Base-by-base conservation (phyloP, 106 monocot genomes). In the Acorus calamus region DNA sequence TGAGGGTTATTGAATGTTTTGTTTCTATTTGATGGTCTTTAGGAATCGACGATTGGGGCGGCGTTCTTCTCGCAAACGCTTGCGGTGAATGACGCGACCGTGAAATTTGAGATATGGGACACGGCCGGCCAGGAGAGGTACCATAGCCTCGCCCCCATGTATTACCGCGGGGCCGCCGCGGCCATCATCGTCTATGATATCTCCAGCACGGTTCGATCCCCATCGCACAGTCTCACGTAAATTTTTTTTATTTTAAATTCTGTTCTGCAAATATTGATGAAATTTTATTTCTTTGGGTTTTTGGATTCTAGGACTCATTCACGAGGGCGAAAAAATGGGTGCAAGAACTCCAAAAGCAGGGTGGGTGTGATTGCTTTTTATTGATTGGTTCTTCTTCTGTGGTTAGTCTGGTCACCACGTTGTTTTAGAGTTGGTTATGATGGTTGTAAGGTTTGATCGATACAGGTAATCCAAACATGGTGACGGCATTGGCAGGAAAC, bases 31-130 rank as follows among this genome's bases (percentile, higher is more conserved):
- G 2, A 12, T 47, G 11, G 5, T 4, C 14, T 9, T 59, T 69
- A 96, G 94, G 94, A 90, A 65, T 96, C 94, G 56, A 96, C 94
- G 51, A 96, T 96, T 45, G 94, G 94, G 14, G 94, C 94, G 41
- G 94, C 94, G 6, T 96, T 96, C 80, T 90, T 90, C 78, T 87
- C 94, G 55, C 94, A 96, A 73, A 87, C 90, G 52, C 69, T 96
- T 51, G 94, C 94, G 44, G 68, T 87, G 69, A 87, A 59, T 58
- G 94, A 96, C 60, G 82, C 86, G 0, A 96, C 94, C 4, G 94
- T 96, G 56, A 96, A 96, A 73, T 82, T 96, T 57, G 94, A 90
- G 76, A 96, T 90, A 64, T 94, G 94, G 94, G 94, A 94, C 66
- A 94, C 94, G 3, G 94, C 94, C 3, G 94, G 94, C 59, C 94